phyloP scores from a whole-genome alignment of 371 early-diverging fungal species.

The Batkoa obscura region DNA sequence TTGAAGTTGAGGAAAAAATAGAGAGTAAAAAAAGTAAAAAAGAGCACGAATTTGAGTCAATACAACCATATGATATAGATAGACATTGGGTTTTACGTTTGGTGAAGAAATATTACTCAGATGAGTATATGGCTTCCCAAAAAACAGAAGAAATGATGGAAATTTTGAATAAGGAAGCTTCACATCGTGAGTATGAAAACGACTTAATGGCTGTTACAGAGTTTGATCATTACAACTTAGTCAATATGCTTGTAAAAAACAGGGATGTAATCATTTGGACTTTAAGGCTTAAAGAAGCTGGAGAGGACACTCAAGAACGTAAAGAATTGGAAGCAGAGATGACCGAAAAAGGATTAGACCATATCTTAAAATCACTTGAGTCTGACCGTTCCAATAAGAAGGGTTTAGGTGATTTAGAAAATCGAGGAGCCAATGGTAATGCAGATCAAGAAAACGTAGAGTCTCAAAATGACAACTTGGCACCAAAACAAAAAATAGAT shows the following conservation, averaged over 20 bases:
- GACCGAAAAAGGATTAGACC: conserved; percentile 34
- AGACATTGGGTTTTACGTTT: conserved; percentile 94
- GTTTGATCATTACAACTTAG: conserved; percentile 89
- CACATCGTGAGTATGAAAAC: conserved; percentile 79
- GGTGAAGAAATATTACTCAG: conserved; percentile 56
- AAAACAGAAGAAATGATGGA: conserved; percentile 59
- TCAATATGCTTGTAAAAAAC: conserved; percentile 68
- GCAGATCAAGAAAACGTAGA: conserved; percentile 15
- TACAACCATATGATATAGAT: conserved; percentile 70
- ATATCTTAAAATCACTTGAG: conserved; percentile 49
- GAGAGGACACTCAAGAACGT: conserved; percentile 24
- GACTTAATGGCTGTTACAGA: conserved; percentile 57
- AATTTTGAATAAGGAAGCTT: conserved; percentile 41
- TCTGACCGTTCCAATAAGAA: conserved; percentile 17
- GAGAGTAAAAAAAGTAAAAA: conserved; percentile 4
- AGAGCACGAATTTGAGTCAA: not conserved
- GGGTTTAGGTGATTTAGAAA: no score
- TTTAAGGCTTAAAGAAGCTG: conserved; percentile 63
- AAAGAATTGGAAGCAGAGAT: conserved; percentile 42
- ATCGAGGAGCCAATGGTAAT: not conserved
- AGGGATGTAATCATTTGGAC: conserved; percentile 83
- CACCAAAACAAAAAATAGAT: conserved; percentile 49
- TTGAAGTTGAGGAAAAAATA: conserved; percentile 17
- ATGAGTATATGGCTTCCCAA: conserved; percentile 68
- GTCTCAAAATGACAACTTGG: conserved; percentile 6